Conservation (phyloP, 345 rosid genomes). For the Melastoma malabathricum region DNA sequence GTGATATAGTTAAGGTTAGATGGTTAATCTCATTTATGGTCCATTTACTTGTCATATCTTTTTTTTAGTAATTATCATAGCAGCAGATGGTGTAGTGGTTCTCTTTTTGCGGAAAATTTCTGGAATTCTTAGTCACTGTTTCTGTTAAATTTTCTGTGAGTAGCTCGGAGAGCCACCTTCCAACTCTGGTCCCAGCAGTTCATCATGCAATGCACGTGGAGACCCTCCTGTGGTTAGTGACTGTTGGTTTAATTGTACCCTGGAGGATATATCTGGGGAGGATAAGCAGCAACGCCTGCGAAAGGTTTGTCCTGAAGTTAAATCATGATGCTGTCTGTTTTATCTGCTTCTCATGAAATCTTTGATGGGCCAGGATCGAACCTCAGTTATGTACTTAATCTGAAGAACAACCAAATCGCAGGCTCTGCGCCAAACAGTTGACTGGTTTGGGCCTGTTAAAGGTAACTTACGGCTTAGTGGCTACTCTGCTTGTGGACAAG, state of each 20-base stretch:
- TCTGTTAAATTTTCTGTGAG: slow-evolving; percentile 6
- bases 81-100: too few species aligned
- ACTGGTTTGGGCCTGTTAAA: slow-evolving; percentile 92
- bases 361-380: too few species aligned
- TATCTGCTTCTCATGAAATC: too few species aligned
- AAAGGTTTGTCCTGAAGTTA: slow-evolving; percentile 34
- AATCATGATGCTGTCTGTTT: slow-evolving; percentile 1
- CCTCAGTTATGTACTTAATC: not conserved
- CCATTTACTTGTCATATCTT: slow-evolving; percentile 6
- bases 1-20: slow-evolving; percentile 80
- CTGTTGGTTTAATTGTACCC: slow-evolving; percentile 96
- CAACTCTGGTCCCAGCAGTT: slow-evolving; percentile 30
- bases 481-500: slow-evolving; percentile 99
- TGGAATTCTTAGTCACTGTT: not conserved
- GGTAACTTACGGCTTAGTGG: slow-evolving; percentile 96
- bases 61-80: not conserved
- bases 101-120: too few species aligned
- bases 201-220: slow-evolving; percentile 63
- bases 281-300: slow-evolving; percentile 81
- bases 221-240: slow-evolving; percentile 80
- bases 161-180: slow-evolving; percentile 91
- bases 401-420: slow-evolving; percentile 15
- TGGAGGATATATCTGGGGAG: slow-evolving; percentile 79
- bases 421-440: slow-evolving; percentile 93
- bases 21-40: not conserved